Conservation (phyloP, 106 monocot species). For the Alisma plantagoaquatica region DNA sequence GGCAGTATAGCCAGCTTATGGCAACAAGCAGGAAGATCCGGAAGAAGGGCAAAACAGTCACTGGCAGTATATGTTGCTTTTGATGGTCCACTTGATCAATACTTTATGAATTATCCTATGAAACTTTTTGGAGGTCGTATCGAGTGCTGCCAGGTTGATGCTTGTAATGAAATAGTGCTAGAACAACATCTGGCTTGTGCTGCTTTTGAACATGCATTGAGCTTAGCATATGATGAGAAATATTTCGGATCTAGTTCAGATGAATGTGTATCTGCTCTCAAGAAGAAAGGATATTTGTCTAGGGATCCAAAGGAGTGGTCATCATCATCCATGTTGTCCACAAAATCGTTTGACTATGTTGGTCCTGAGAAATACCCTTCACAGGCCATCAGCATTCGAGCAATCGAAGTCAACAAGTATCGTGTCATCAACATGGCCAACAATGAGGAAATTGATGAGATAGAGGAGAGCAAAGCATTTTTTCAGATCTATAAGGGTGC, state of each 20-base stretch:
- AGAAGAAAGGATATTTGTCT: conserved; percentile 48
- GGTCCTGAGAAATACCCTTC: conserved; percentile 77
- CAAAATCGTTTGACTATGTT: conserved; percentile 59
- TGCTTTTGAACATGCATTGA: conserved; percentile 76
- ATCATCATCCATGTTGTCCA: no score
- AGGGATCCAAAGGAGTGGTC: conserved; percentile 19
- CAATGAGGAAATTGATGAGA: conserved; percentile 70
- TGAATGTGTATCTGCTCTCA: conserved; percentile 31
- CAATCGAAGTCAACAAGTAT: conserved; percentile 70
- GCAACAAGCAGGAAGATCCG: conserved; percentile 99
- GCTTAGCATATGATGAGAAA: conserved; percentile 56
- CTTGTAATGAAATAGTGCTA: conserved; percentile 59
- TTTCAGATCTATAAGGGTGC: conserved; percentile 98
- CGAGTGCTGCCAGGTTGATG: conserved; percentile 77
- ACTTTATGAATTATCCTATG: conserved; percentile 87
- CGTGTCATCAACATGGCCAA: conserved; percentile 43
- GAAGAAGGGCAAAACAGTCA: conserved; percentile 63
- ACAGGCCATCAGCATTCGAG: conserved; percentile 47
- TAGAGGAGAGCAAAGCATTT: conserved; percentile 92
- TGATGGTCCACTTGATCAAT: conserved; percentile 95
- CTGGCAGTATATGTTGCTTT: conserved; percentile 91
- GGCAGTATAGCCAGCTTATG: conserved; percentile 91
- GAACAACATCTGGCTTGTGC: conserved; percentile 87
- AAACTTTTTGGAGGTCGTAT: conserved; percentile 62
- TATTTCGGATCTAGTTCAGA: conserved; percentile 58